These are phyloP conservation scores for Cercospora citrullina DNA, from an alignment of 2,329 filamentous ascomycete genomes.

Conservation along the genomic window DNA sequence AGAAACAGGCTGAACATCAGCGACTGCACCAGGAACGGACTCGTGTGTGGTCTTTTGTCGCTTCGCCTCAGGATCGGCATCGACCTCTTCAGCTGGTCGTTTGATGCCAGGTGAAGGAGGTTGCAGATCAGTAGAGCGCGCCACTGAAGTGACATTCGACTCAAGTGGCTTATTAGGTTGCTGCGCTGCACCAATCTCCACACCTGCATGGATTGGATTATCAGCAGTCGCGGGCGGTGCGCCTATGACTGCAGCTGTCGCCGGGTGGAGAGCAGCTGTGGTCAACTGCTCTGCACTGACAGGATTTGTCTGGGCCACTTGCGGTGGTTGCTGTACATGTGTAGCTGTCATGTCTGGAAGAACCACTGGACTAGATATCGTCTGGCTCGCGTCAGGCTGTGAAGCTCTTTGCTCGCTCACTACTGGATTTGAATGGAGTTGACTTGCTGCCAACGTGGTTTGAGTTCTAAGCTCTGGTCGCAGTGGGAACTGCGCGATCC, in stretches of 20 bases:
- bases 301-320: background rate
- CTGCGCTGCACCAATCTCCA: background rate
- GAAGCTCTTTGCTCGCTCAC: background rate
- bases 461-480: background rate
- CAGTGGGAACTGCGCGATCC: background rate
- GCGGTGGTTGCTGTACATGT: background rate
- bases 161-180: background rate
- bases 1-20: constrained; percentile 1
- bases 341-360: background rate
- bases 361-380: background rate
- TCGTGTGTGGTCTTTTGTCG: constrained; percentile 11
- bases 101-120: constrained; percentile 15
- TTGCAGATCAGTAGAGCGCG: background rate
- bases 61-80: constrained; percentile 16
- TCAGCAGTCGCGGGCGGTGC: background rate
- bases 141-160: background rate
- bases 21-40: background rate
- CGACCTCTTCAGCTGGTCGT: constrained; percentile 15
- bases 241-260: background rate
- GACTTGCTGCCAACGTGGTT: background rate
- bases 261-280: background rate
- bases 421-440: background rate
- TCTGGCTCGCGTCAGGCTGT: background rate
- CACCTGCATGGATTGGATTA: background rate
- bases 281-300: background rate